A percentile compares a stretch with the other conserved stretches of the same genome.
phyloP scores from a whole-genome alignment of 345 rosid genomes.

The Syzygium aqueum region DNA sequence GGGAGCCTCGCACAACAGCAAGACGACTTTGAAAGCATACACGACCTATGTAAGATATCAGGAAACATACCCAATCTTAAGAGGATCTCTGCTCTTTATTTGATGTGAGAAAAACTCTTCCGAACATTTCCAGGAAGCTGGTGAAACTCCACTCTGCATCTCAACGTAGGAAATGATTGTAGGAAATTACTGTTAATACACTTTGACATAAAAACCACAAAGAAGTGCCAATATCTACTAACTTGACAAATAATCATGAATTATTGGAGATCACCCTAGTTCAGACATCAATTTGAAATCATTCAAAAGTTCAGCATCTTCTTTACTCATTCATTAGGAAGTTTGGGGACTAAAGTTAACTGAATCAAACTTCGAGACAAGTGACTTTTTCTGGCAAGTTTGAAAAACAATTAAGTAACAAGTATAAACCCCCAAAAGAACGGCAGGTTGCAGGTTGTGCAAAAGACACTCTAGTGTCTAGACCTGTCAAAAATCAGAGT shows the following conservation, averaged over 20 bases:
- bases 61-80: slow-evolving; percentile 60
- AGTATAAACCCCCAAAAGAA: not conserved
- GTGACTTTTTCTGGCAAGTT: not conserved
- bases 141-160: slow-evolving; percentile 58
- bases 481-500: not conserved
- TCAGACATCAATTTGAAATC: not conserved
- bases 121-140: slow-evolving; percentile 95
- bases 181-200: not conserved
- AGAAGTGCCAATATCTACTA: not conserved
- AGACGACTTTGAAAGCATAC: not conserved
- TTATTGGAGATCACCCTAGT: not conserved
- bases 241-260: not conserved
- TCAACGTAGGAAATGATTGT: not conserved
- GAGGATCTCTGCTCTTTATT: slow-evolving; percentile 87
- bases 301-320: not conserved
- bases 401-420: not conserved
- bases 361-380: not conserved
- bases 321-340: not conserved
- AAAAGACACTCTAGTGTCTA: not conserved
- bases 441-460: not conserved
- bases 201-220: not conserved
- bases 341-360: not conserved
- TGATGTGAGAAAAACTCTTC: slow-evolving; percentile 73
- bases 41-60: not conserved
- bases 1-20: not conserved